These are phyloP conservation scores for Fusarium piperis DNA, from an alignment of 2,329 filamentous ascomycete species.

Conservation along the genomic window DNA sequence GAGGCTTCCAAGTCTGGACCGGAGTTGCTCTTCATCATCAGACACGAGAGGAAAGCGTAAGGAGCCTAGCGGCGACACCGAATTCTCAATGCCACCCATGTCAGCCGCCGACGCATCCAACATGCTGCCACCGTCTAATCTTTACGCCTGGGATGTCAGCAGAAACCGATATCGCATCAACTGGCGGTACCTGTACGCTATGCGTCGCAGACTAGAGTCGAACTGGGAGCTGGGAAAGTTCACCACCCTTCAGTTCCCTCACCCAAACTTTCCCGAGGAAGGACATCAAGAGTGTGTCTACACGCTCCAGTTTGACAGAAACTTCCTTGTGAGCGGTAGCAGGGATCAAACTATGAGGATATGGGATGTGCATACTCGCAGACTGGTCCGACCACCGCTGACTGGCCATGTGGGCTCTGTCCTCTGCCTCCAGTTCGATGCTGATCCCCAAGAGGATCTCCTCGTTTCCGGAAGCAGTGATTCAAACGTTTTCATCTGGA, in stretches of 20 bases:
- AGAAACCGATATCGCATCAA: slow-evolving; percentile 73
- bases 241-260: slow-evolving; percentile 89
- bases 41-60: slow-evolving; percentile 50
- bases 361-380: slow-evolving; percentile 86
- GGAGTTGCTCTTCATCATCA: slow-evolving; percentile 40
- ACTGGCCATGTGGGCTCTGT: slow-evolving; percentile 85
- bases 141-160: slow-evolving; percentile 61
- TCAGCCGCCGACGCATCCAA: slow-evolving; percentile 43
- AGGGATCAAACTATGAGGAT: slow-evolving; percentile 87
- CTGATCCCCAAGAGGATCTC: slow-evolving; percentile 84
- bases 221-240: slow-evolving; percentile 91
- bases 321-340: slow-evolving; percentile 92
- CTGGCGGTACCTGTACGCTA: slow-evolving; percentile 93
- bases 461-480: slow-evolving; percentile 97
- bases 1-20: slow-evolving; percentile 45
- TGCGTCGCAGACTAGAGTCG: slow-evolving; percentile 83
- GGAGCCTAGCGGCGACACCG: slow-evolving; percentile 47
- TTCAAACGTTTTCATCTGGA: slow-evolving; percentile 89
- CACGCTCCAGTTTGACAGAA: slow-evolving; percentile 86
- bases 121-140: slow-evolving; percentile 54
- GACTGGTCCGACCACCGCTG: slow-evolving; percentile 79
- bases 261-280: slow-evolving; percentile 81
- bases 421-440: slow-evolving; percentile 93
- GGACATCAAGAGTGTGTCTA: slow-evolving; percentile 95
- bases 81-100: slow-evolving; percentile 45